These are phyloP conservation scores for Apium graveolens DNA, from an alignment of 129 eudicot species.

Conservation along the genomic window DNA sequence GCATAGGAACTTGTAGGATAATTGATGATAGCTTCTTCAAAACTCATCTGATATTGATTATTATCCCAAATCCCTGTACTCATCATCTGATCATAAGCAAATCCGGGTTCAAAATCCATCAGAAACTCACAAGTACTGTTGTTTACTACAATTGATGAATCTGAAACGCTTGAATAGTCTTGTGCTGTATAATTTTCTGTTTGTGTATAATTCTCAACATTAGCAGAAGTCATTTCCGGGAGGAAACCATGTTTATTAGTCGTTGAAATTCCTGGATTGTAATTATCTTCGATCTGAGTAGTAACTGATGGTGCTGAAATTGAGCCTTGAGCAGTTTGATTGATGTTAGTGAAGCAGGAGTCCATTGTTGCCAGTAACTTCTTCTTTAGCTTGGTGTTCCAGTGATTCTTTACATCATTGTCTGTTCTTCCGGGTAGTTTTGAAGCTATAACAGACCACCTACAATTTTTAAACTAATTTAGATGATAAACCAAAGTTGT, in stretches of 20 bases:
- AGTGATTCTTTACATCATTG: constrained; percentile 76
- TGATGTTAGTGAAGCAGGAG: neutral
- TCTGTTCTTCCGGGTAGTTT: constrained; percentile 80
- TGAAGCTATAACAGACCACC: constrained; percentile 82
- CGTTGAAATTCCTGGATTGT: neutral
- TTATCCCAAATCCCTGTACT: constrained; percentile 1
- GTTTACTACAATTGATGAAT: constrained; percentile 2
- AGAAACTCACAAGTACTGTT: neutral
- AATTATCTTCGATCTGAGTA: neutral
- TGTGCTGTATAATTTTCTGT: neutral
- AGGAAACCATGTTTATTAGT: neutral
- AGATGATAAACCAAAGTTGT: too few relatives aligned
- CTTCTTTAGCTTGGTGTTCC: constrained; percentile 84
- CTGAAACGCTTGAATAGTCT: neutral
- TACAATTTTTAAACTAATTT: too few relatives aligned
- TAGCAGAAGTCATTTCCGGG: neutral
- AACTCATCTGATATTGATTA: neutral
- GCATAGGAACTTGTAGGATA: neutral
- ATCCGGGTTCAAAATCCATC: constrained; percentile 5
- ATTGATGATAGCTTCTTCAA: constrained; percentile 1
- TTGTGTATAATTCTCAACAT: neutral
- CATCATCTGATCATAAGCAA: neutral
- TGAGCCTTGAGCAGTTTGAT: constrained; percentile 1
- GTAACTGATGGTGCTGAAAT: neutral
- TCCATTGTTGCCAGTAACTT: constrained; percentile 26